Conservation (phyloP, 345 rosid species). For the Angophora floribunda region DNA sequence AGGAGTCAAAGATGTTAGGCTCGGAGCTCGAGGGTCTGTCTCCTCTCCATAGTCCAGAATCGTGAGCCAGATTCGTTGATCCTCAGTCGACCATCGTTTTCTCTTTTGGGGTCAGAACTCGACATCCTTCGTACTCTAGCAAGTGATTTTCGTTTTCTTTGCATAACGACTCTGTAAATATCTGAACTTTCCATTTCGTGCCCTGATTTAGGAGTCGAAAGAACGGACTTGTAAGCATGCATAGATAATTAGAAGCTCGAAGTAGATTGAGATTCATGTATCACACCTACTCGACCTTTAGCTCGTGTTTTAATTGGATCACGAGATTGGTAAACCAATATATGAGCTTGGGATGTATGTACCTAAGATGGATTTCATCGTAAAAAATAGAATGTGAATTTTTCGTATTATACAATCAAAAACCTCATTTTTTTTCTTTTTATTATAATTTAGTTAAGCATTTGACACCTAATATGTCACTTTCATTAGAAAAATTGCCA, state of each 20-base stretch:
- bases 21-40: not conserved
- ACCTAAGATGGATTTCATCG: not conserved
- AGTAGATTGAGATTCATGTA: not conserved
- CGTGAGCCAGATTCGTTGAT: not conserved
- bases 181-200: not conserved
- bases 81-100: not conserved
- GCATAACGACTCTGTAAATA: not conserved
- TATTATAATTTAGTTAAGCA: not conserved
- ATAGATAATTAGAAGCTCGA: not conserved
- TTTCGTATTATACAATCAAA: not conserved
- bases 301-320: not conserved
- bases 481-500: not conserved
- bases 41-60: not conserved
- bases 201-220: not conserved
- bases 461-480: not conserved
- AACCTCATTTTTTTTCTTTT: too few species aligned
- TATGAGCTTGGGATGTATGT: not conserved
- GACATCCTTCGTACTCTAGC: not conserved
- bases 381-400: not conserved
- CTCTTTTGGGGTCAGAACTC: not conserved
- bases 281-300: not conserved
- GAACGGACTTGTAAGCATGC: not conserved
- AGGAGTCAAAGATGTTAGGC: not conserved
- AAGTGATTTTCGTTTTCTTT: not conserved
- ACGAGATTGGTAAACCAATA: not conserved